Evolutionary conservation across 257 asterid genomes (phyloP).

Genomic region (Eustoma russellianum): DNA sequence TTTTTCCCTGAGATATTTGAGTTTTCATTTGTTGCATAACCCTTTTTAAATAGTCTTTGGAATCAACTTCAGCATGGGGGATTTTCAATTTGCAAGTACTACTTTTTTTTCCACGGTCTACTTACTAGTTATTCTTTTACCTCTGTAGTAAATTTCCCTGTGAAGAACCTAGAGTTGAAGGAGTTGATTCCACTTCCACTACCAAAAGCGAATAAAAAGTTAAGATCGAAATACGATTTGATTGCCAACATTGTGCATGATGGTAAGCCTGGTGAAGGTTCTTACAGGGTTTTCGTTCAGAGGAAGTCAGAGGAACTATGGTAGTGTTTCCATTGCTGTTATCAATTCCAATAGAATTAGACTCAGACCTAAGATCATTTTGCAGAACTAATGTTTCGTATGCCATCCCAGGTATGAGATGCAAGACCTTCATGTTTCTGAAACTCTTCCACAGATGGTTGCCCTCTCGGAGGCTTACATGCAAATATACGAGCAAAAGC

Average conservation of each 20-base stretch:
- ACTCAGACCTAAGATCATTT: no score
- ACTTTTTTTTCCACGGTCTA: neutral
- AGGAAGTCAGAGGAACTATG: slow-evolving; percentile 91
- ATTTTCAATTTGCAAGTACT: neutral
- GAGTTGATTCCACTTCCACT: slow-evolving; percentile 79
- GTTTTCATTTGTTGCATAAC: neutral
- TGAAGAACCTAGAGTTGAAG: slow-evolving; percentile 92
- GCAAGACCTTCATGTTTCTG: slow-evolving; percentile 93
- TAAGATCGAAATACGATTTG: slow-evolving; percentile 78
- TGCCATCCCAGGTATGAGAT: slow-evolving; percentile 69
- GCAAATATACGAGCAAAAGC: slow-evolving; percentile 97
- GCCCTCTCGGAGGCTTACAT: slow-evolving; percentile 87
- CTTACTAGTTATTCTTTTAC: neutral
- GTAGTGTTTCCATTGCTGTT: slow-evolving; percentile 19
- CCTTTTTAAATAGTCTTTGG: neutral
- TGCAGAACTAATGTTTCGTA: slow-evolving; percentile 5
- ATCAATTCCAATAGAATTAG: no score
- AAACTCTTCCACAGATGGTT: slow-evolving; percentile 92
- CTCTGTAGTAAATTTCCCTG: slow-evolving; percentile 78
- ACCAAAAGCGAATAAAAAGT: slow-evolving; percentile 44
- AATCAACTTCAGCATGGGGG: no score
- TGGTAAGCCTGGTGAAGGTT: slow-evolving; percentile 37
- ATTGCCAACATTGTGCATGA: slow-evolving; percentile 68
- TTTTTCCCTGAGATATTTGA: neutral
- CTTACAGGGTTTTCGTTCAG: slow-evolving; percentile 91